A percentile compares a stretch with the other conserved stretches of the same genome.
Evolutionary conservation across 2,329 filamentous ascomycete genomes (phyloP).

Genomic region (Trichoderma semiorbis): DNA sequence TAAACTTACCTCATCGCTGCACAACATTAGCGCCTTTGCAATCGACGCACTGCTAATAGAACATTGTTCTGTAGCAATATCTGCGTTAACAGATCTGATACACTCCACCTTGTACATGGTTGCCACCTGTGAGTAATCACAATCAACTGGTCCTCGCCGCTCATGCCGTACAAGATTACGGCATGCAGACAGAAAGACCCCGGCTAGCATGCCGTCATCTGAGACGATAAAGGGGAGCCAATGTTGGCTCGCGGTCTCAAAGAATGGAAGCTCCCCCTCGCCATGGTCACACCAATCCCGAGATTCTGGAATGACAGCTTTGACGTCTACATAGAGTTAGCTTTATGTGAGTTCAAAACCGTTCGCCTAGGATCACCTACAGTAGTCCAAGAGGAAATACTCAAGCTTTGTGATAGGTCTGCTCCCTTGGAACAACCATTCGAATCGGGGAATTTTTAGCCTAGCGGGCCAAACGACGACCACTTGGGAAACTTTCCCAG

Average conservation of each 20-base stretch:
- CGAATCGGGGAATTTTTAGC: background rate
- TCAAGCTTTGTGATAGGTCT: background rate
- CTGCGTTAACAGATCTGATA: background rate
- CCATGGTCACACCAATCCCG: background rate
- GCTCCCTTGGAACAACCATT: background rate
- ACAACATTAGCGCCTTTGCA: background rate
- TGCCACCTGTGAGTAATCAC: background rate
- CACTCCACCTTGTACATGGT: background rate
- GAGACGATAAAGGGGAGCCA: background rate
- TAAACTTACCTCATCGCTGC: background rate
- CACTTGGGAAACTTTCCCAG: background rate
- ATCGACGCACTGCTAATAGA: background rate
- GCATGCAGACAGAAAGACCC: background rate
- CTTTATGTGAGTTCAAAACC: background rate
- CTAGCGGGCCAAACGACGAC: background rate
- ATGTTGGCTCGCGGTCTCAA: background rate
- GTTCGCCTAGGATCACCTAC: background rate
- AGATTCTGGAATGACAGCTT: background rate
- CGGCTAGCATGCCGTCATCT: background rate
- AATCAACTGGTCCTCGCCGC: background rate
- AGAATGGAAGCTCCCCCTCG: background rate
- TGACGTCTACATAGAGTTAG: background rate
- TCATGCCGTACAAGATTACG: background rate
- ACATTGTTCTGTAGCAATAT: background rate
- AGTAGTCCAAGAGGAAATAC: background rate